These are phyloP conservation scores for Aspergillus arachidicola DNA, from an alignment of 2,329 filamentous ascomycete genomes.

Conservation along the genomic window DNA sequence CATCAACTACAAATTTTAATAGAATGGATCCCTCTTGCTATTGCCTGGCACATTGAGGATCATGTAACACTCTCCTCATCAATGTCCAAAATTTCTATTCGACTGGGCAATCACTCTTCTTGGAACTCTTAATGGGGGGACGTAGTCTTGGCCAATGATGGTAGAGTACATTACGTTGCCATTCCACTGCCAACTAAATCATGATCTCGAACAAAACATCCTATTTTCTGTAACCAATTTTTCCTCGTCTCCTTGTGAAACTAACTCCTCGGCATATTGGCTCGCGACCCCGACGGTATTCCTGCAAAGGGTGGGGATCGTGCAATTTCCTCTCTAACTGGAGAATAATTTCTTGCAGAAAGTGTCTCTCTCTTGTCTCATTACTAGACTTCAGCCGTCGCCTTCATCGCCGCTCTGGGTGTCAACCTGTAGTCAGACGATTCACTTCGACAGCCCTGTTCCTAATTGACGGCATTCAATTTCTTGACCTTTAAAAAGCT, in stretches of 20 bases:
- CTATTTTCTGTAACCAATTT: neutral
- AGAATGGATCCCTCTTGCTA: neutral
- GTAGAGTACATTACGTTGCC: constrained; percentile 4
- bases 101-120: neutral
- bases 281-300: neutral
- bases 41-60: neutral
- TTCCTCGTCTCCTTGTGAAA: neutral
- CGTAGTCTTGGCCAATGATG: constrained; percentile 5
- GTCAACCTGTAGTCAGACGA: neutral
- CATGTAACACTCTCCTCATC: neutral
- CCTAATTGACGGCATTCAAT: neutral
- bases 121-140: neutral
- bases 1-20: neutral
- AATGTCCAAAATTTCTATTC: neutral
- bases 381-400: neutral
- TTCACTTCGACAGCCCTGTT: neutral
- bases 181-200: constrained; percentile 1
- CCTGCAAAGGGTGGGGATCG: constrained; percentile 5
- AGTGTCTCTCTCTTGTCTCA: neutral
- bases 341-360: neutral
- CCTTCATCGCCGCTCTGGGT: neutral
- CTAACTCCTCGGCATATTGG: neutral
- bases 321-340: neutral
- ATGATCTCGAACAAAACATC: neutral
- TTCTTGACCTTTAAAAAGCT: neutral